Base-by-base conservation (phyloP, 495 filamentous ascomycete species). In the Xylona heveae region DNA sequence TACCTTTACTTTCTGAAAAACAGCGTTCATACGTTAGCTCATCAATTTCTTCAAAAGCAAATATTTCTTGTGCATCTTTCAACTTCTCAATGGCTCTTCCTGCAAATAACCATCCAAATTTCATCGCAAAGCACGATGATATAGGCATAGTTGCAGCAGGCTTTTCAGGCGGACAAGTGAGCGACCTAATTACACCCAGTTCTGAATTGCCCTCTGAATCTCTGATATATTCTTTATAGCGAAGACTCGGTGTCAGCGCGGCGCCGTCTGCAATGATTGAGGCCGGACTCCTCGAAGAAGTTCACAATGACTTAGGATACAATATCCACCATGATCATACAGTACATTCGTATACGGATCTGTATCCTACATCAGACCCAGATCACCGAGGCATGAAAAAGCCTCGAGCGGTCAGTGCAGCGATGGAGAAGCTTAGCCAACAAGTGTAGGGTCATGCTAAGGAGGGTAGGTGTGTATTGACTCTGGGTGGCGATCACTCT, bases 91-190 rank as follows among this genome's bases (percentile, higher is more conserved):
- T 73, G 68, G 67, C 67, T 24, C 54, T 57, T 38, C 79, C 80
- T 14, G 70, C 78, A 3, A 78, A 75, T 32, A 65, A 88, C 42
- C 44, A 63, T 34, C 73, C 78, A 44, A 78, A 74, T 42, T 95
- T 92, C 57, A 75, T 95, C 38, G 55, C 70, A 39, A 57, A 69
- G 40, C 62, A 67, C 30, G 59, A 74, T 49, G 70, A 93, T 41
- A 65, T 97, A 35, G 85, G 85, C 34, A 64, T 97, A 30, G 78
- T 94, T 24, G 84, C 84, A 17, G 85, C 94, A 14, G 84, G 84
- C 37, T 97, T 97, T 62, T 91, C 83, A 34, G 85, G 85, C 42
- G 85, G 85, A 31, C 85, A 95, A 67, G 83, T 84, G 66, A 42
- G 57, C 41, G 30, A 8, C 30, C 32, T 24, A n/a, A 21, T 25